Evolutionary conservation across 768 basidiomycete genomes (phyloP).

Genomic region (Neoboletus brunneissimus): DNA sequence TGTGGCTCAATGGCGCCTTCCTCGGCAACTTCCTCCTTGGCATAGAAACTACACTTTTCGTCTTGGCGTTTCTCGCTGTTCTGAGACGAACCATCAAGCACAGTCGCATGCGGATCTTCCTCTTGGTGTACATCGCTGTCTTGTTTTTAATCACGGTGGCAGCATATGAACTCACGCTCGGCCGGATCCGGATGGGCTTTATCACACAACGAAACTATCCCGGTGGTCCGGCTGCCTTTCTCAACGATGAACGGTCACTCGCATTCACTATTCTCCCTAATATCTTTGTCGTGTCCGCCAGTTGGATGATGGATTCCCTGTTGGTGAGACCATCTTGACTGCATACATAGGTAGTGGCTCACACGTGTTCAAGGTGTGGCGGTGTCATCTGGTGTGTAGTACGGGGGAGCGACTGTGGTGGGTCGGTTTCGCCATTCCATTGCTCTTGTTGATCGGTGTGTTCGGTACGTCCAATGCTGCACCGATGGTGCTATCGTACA

Average conservation of each 20-base stretch:
- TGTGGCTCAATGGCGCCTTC: constrained; percentile 11
- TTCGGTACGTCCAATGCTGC: constrained; percentile 34
- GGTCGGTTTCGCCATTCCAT: constrained; percentile 36
- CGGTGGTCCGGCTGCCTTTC: constrained; percentile 28
- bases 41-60: constrained; percentile 1
- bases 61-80: constrained; percentile 1
- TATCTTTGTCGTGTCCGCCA: neutral
- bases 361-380: constrained; percentile 36
- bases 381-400: constrained; percentile 47
- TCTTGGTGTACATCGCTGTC: constrained; percentile 1
- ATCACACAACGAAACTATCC: constrained; percentile 29
- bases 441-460: constrained; percentile 37
- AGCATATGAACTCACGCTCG: constrained; percentile 5
- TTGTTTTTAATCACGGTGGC: constrained; percentile 16
- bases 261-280: neutral
- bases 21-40: constrained; percentile 16
- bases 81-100: neutral
- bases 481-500: neutral
- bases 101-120: neutral
- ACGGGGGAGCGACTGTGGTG: constrained; percentile 32
- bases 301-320: constrained; percentile 11
- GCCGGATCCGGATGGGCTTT: constrained; percentile 25
- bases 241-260: constrained; percentile 7
- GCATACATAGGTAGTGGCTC: neutral
- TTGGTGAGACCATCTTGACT: neutral